Base-by-base conservation (phyloP, 805 yeast species). In the Myxozyma mucilagina region DNA sequence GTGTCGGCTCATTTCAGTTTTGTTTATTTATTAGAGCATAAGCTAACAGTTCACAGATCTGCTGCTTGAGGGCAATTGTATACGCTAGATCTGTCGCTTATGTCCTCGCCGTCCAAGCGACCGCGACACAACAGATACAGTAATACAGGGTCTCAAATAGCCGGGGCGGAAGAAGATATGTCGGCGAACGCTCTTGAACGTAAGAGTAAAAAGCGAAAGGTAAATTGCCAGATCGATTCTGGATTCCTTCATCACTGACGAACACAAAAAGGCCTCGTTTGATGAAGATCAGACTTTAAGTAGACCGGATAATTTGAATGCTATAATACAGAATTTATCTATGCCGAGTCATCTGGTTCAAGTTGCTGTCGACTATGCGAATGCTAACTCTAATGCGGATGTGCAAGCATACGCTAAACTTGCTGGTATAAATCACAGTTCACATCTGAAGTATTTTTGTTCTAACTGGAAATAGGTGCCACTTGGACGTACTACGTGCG, bases 401-500 rank as follows among this genome's bases (percentile, higher is more conserved):
- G 92, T 94, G n/a, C 96, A 92, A 76, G 99, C 99, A 0, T 94
- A 93, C 74, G 99, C 97, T 39, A 94, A 94, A 74, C 87, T 94
- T 51, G 92, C 97, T 0, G 99, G 99, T 47, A 38, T 38, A 5
- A 38, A 38, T 38, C 41, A 13, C 41, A 38, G 2, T n/a, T 13
- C 5, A 3, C 13, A 38, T 38, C 41, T 13, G 2, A 38, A 13
- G n/a, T 13, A 38, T 5, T 38, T n/a, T 13, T 38, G 31, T 24
- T 29, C 42, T 48, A 20, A 38, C 50, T 18, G 24, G 7, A 24
- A 5, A 29, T 34, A 65, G 68, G 70, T 8, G 66, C 81, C 39
- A 85, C 84, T 70, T 94, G 99, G 99, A 93, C 99, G 1, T 94
- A 82, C 72, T 94, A 91, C 71, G 97, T 94, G 47, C 90, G 92